Percentiles rank a stretch among this genome's conserved stretches.
These are phyloP conservation scores for Graphium sp. DNA, from an alignment of 2,329 filamentous ascomycete species.

Conservation along the genomic window DNA sequence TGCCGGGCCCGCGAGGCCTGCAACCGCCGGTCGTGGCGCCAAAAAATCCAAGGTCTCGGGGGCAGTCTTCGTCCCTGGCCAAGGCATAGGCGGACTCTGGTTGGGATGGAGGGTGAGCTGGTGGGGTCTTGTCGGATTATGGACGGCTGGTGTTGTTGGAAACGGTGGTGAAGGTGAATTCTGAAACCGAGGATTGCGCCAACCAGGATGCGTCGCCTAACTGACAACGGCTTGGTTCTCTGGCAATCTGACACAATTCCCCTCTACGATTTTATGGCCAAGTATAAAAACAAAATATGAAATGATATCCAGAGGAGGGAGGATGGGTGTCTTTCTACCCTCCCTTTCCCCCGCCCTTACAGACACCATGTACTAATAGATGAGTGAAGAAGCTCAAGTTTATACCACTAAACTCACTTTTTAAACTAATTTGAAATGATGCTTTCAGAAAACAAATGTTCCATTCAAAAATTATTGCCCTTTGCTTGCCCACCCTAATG, in stretches of 20 bases:
- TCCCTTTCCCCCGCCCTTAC: neutral
- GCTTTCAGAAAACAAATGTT: too few species aligned
- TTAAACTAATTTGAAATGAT: too few species aligned
- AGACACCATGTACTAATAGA: too few species aligned
- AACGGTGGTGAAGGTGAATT: constrained; percentile 45
- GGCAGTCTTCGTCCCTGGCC: constrained; percentile 37
- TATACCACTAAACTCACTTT: too few species aligned
- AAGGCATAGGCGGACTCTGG: constrained; percentile 53
- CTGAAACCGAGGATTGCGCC: constrained; percentile 12
- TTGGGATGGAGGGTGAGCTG: constrained; percentile 64
- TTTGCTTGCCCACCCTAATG: too few species aligned
- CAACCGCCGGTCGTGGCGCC: constrained; percentile 1
- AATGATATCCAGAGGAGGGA: neutral
- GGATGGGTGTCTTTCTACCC: neutral
- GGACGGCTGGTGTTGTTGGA: constrained; percentile 50
- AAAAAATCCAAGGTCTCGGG: constrained; percentile 12
- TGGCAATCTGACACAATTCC: neutral
- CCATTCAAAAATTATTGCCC: too few species aligned
- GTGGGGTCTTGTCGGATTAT: constrained; percentile 60
- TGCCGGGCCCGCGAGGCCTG: constrained; percentile 1
- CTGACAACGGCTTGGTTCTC: neutral
- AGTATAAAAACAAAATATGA: too few species aligned
- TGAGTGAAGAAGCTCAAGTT: too few species aligned
- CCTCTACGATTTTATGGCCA: neutral
- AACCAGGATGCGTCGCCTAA: neutral